Evolutionary conservation across 495 filamentous ascomycete species (phyloP).

Genomic region (Amorphotheca resinae): DNA sequence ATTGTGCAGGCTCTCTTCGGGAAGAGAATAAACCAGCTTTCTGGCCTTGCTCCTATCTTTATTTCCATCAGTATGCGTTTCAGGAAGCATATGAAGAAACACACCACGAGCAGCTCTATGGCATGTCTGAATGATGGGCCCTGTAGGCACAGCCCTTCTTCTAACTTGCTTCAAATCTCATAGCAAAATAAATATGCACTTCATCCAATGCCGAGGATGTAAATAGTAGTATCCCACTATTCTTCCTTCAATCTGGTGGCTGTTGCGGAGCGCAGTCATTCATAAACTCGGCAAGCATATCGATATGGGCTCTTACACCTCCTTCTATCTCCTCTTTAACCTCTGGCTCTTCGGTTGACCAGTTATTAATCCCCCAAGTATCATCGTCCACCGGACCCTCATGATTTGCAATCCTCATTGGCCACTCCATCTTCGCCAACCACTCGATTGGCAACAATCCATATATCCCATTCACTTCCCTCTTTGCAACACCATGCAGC

Average conservation of each 20-base stretch:
- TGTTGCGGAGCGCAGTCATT: conserved; percentile 1
- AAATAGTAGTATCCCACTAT: background rate
- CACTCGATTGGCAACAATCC: conserved; percentile 36
- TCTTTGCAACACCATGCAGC: conserved; percentile 41
- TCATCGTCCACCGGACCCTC: conserved; percentile 32
- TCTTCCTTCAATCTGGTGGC: conserved; percentile 3
- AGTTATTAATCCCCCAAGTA: conserved; percentile 26
- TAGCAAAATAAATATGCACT: too few relatives aligned
- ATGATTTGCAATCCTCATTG: conserved; percentile 34
- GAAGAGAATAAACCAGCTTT: too few relatives aligned
- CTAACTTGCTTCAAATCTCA: too few relatives aligned
- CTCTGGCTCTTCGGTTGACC: background rate
- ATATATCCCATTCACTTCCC: conserved; percentile 42
- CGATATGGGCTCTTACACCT: conserved; percentile 13
- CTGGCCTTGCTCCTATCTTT: too few relatives aligned
- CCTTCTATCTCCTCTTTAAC: conserved; percentile 3
- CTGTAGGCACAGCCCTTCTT: too few relatives aligned
- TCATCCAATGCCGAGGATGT: too few relatives aligned
- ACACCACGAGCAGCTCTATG: too few relatives aligned
- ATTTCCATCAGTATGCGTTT: too few relatives aligned
- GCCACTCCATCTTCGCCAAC: conserved; percentile 45
- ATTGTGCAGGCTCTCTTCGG: too few relatives aligned
- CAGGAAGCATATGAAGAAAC: too few relatives aligned
- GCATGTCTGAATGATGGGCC: too few relatives aligned
- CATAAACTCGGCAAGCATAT: conserved; percentile 13